Conservation (phyloP, 2,329 filamentous ascomycete species). For the Aspergillus sp. region DNA sequence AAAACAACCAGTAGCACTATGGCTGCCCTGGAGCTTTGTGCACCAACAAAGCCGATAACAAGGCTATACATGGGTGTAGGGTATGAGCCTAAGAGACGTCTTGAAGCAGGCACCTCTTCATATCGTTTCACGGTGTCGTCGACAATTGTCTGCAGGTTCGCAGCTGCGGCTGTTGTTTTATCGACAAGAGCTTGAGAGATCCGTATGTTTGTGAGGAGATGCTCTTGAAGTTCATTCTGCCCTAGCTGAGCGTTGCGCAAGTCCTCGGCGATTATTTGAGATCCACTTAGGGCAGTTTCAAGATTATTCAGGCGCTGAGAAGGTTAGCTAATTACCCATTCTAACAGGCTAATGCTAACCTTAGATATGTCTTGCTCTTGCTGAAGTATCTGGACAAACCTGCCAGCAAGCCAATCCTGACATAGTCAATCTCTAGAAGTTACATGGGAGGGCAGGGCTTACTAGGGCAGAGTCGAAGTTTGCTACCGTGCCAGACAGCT, state of each 20-base stretch:
- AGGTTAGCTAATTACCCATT: slow-evolving; percentile 20
- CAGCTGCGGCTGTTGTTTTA: slow-evolving; percentile 28
- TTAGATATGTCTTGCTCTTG: slow-evolving; percentile 39
- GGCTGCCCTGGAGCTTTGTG: slow-evolving; percentile 27
- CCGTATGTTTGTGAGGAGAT: slow-evolving; percentile 27
- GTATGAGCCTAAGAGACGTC: slow-evolving; percentile 18
- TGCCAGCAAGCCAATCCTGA: slow-evolving; percentile 36
- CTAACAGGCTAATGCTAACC: slow-evolving; percentile 19
- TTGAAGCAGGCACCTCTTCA: slow-evolving; percentile 20
- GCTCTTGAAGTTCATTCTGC: slow-evolving; percentile 31
- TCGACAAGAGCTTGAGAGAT: slow-evolving; percentile 37
- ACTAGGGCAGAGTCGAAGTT: slow-evolving; percentile 40
- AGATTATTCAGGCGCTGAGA: slow-evolving; percentile 39
- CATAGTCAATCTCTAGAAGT: slow-evolving; percentile 8
- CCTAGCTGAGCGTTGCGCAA: slow-evolving; percentile 37
- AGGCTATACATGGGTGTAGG: slow-evolving; percentile 27
- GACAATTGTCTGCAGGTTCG: slow-evolving; percentile 35
- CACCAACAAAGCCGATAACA: slow-evolving; percentile 26
- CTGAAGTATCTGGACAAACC: slow-evolving; percentile 31
- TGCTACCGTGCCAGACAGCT: slow-evolving; percentile 31
- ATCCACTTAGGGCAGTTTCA: slow-evolving; percentile 34
- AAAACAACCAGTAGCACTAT: slow-evolving; percentile 22
- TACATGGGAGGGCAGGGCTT: slow-evolving; percentile 4
- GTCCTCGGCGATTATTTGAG: slow-evolving; percentile 34
- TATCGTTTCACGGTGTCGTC: slow-evolving; percentile 31